Conservation (phyloP, 2,329 filamentous ascomycete species). For the Trichoderma gracile region DNA sequence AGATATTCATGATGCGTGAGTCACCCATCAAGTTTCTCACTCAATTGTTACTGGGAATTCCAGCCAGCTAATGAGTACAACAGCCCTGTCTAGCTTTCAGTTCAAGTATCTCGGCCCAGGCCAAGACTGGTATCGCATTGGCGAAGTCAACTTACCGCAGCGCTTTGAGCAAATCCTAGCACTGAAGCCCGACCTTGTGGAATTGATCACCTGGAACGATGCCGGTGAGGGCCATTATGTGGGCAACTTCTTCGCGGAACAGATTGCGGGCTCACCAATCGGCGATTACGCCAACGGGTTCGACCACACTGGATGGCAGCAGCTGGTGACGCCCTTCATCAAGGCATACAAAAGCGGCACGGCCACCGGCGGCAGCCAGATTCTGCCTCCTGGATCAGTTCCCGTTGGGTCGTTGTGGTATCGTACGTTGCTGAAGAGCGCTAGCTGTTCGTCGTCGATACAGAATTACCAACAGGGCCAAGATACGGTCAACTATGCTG, state of each 20-base stretch:
- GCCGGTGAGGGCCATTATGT: slow-evolving; percentile 17
- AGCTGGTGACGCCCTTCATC: slow-evolving; percentile 12
- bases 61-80: too few species aligned
- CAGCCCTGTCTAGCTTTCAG: slow-evolving; percentile 18
- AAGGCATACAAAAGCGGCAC: slow-evolving; percentile 13
- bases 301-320: slow-evolving; percentile 20
- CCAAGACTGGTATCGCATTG: slow-evolving; percentile 18
- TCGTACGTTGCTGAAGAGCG: slow-evolving; percentile 5
- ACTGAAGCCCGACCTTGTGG: slow-evolving; percentile 8
- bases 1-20: slow-evolving; percentile 19
- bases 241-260: slow-evolving; percentile 15
- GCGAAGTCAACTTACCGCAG: slow-evolving; percentile 12
- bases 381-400: slow-evolving; percentile 6
- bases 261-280: slow-evolving; percentile 10
- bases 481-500: slow-evolving; percentile 12
- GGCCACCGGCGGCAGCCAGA: slow-evolving; percentile 9
- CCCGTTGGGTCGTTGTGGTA: slow-evolving; percentile 18
- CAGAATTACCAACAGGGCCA: slow-evolving; percentile 16
- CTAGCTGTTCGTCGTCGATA: slow-evolving; percentile 11
- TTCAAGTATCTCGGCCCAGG: slow-evolving; percentile 8
- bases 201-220: slow-evolving; percentile 8
- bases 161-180: background rate
- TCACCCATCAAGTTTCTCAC: too few species aligned
- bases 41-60: background rate
- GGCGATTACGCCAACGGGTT: slow-evolving; percentile 12